A percentile compares a stretch with the other conserved stretches of the same genome.
Evolutionary conservation across 2,329 filamentous ascomycete genomes (phyloP).

Genomic region (Venturia nashicola): DNA sequence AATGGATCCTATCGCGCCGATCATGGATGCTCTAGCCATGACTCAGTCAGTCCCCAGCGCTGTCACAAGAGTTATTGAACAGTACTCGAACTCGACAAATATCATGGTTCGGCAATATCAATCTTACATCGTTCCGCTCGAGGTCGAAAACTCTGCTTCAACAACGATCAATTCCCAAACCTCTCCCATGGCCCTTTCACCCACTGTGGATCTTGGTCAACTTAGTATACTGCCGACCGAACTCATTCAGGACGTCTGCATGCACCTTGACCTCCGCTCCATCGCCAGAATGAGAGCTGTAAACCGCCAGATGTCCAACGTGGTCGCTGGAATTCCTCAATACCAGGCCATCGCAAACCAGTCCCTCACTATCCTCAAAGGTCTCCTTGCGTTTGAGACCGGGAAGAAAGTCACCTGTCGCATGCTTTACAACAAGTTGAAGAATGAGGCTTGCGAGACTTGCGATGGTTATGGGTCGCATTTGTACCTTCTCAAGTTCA

Average conservation of each 20-base stretch:
- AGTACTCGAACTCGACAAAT: background rate
- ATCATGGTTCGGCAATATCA: background rate
- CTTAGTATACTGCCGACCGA: background rate
- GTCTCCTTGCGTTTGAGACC: background rate
- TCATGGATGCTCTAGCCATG: background rate
- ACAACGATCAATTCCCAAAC: background rate
- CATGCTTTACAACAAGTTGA: background rate
- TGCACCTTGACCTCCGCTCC: background rate
- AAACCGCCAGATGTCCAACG: background rate
- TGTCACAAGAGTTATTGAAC: background rate
- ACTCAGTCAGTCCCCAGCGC: background rate
- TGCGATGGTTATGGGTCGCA: background rate
- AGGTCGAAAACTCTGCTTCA: background rate
- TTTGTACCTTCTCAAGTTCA: background rate
- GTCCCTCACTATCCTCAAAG: background rate
- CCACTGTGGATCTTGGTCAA: background rate
- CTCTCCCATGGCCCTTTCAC: background rate
- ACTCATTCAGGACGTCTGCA: background rate
- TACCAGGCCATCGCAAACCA: background rate
- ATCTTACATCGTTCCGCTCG: background rate
- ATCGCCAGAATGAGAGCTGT: background rate
- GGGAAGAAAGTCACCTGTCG: background rate
- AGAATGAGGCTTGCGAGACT: background rate
- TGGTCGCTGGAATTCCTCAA: background rate
- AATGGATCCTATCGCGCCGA: background rate